These are phyloP conservation scores for Colletotrichum sp. DNA, from an alignment of 2,329 filamentous ascomycete species.

Conservation along the genomic window DNA sequence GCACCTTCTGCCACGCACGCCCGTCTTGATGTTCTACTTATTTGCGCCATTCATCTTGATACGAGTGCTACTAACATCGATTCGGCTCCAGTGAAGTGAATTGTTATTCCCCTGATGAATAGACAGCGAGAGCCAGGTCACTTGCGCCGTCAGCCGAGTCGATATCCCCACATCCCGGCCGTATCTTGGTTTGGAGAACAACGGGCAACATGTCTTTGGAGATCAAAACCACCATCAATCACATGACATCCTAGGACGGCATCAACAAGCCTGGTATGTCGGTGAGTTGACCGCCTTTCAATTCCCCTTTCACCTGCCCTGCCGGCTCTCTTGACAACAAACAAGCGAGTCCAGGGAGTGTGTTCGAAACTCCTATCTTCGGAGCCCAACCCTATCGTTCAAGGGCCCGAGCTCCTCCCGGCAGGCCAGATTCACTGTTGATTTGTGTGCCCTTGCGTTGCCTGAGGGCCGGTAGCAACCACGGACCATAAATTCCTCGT, in stretches of 20 bases:
- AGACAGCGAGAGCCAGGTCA: neutral
- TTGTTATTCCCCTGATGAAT: neutral
- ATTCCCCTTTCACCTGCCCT: neutral
- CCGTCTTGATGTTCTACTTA: neutral
- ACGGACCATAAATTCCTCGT: neutral
- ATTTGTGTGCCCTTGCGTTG: neutral
- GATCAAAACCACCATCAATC: neutral
- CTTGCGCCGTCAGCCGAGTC: neutral
- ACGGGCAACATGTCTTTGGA: neutral
- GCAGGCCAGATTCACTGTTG: neutral
- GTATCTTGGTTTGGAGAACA: neutral
- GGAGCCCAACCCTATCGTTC: neutral
- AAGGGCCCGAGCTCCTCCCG: constrained; percentile 7
- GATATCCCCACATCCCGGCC: neutral
- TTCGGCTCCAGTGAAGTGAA: neutral
- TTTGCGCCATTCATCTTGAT: neutral
- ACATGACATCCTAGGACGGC: neutral
- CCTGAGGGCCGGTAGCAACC: neutral
- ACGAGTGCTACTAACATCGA: neutral
- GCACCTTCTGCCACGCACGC: neutral
- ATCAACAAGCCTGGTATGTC: neutral
- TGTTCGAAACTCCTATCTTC: neutral
- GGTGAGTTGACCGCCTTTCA: neutral
- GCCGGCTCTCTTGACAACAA: neutral
- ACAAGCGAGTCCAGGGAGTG: neutral